Evolutionary conservation across 192 early-diverging fungal species (phyloP).

Genomic region (Glomus cerebriforme): DNA sequence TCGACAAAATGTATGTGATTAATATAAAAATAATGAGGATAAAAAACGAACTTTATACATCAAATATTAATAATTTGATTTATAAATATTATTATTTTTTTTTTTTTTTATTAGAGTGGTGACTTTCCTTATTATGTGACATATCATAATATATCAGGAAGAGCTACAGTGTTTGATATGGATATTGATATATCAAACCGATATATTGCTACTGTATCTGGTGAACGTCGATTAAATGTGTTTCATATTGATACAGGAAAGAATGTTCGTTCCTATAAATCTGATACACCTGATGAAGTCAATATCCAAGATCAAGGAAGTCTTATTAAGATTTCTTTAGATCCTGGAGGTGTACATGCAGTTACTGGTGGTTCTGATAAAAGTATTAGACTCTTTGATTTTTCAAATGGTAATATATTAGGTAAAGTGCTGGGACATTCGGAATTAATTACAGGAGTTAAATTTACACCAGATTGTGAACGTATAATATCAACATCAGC

Average conservation of each 20-base stretch:
- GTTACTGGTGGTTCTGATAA: constrained; percentile 71
- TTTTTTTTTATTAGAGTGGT: constrained; percentile 17
- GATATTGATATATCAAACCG: constrained; percentile 55
- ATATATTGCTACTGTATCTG: constrained; percentile 64
- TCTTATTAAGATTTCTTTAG: constrained; percentile 64
- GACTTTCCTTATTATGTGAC: constrained; percentile 46
- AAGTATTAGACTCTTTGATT: constrained; percentile 70
- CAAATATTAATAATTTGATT: neutral
- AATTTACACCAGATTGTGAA: constrained; percentile 55
- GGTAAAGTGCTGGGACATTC: constrained; percentile 65
- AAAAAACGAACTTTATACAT: no score
- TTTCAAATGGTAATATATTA: constrained; percentile 61
- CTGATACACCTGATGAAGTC: constrained; percentile 52
- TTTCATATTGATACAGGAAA: constrained; percentile 69
- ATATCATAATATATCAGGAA: constrained; percentile 70
- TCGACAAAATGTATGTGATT: constrained; percentile 31
- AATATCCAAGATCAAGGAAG: constrained; percentile 52
- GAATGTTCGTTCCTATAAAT: constrained; percentile 57
- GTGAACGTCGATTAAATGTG: constrained; percentile 68
- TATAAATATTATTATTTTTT: constrained; percentile 1
- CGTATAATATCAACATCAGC: constrained; percentile 68
- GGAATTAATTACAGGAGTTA: constrained; percentile 71
- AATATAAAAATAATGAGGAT: neutral
- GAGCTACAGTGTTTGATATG: constrained; percentile 77
- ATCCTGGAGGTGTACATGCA: constrained; percentile 68